phyloP scores from a whole-genome alignment of 2,329 filamentous ascomycete genomes.

The Orbilia brochopaga region DNA sequence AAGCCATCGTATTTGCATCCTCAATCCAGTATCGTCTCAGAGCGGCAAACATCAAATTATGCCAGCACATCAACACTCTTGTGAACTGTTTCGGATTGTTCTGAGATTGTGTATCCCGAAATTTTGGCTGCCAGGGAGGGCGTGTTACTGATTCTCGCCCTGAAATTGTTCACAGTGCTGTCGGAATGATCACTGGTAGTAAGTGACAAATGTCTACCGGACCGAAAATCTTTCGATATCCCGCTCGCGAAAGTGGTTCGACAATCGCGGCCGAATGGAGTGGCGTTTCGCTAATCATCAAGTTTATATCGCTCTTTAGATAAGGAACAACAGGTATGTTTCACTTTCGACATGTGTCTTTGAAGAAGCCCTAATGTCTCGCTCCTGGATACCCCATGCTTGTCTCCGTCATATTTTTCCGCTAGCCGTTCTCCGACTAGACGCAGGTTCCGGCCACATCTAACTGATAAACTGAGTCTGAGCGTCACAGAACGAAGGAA shows the following conservation, averaged over 20 bases:
- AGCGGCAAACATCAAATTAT: too few species aligned
- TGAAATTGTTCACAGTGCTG: conserved; percentile 24
- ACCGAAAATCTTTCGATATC: background rate
- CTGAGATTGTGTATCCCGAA: too few species aligned
- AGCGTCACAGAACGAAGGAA: conserved; percentile 30
- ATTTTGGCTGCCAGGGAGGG: conserved; percentile 8
- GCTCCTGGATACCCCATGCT: conserved; percentile 30
- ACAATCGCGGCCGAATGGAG: background rate
- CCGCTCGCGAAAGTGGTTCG: background rate
- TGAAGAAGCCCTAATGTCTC: conserved; percentile 6
- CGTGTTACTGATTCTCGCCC: conserved; percentile 40
- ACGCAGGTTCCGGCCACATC: conserved; percentile 25
- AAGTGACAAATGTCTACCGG: conserved; percentile 18
- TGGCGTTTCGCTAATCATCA: background rate
- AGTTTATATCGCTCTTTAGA: background rate
- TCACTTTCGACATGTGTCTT: background rate
- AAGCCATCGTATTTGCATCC: conserved; percentile 18
- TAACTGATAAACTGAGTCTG: conserved; percentile 21
- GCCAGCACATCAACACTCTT: background rate
- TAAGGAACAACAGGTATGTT: background rate
- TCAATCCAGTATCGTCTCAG: conserved; percentile 10
- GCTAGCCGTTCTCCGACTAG: conserved; percentile 29
- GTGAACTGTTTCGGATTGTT: background rate
- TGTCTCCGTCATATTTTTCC: conserved; percentile 29
- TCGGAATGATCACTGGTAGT: conserved; percentile 32